Base-by-base conservation (phyloP, 192 early-diverging fungal genomes). In the Kickxella alabastrina region DNA sequence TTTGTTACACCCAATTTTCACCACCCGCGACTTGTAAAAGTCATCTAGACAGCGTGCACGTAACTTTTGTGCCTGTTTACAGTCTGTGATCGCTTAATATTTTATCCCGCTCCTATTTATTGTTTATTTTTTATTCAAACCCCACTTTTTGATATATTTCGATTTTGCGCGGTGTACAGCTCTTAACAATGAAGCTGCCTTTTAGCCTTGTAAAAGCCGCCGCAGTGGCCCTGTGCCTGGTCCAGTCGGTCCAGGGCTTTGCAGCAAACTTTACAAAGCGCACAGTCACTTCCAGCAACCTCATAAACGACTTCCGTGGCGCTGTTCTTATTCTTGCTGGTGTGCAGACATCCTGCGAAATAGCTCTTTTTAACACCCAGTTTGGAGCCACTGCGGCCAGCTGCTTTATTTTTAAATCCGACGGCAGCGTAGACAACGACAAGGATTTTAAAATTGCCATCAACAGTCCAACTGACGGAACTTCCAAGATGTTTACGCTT, bases 261-360 rank as follows among this genome's bases (percentile, higher is more conserved):
- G 46, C 13, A 12, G 15, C 42, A 14, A 63, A 63, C 41, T 32
- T 73, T 10, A 45, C 62, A 35, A 53, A 41, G 29, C 69, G 69
- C 28, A 36, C 52, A 18, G 40, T 60, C 22, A 48, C 53, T 18
- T 24, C 48, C 23, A 50, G 26, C 18, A 54, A 49, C 39, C 26
- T 63, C 13, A 22, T 42, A 4, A 56, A 23, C 36, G 24, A 57
- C 23, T 62, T 40, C 42, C 62, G 59, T 2, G 55, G 70, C 17
- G 62, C 62, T 14, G 49, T 61, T 18, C 50, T 73, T 27, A 43
- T 73, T 7, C 50, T 62, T 7, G 44, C 42, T 25, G 52, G 46
- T 24, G 37, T 49, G 13, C 62, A 65, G 15, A 73, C 69, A 17
- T 65, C 69, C n/a, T 73, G 69, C 54, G 69, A 73, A 39, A 31